Evolutionary conservation across 257 asterid genomes (phyloP).

Genomic region (Jaltomata sinuosa): DNA sequence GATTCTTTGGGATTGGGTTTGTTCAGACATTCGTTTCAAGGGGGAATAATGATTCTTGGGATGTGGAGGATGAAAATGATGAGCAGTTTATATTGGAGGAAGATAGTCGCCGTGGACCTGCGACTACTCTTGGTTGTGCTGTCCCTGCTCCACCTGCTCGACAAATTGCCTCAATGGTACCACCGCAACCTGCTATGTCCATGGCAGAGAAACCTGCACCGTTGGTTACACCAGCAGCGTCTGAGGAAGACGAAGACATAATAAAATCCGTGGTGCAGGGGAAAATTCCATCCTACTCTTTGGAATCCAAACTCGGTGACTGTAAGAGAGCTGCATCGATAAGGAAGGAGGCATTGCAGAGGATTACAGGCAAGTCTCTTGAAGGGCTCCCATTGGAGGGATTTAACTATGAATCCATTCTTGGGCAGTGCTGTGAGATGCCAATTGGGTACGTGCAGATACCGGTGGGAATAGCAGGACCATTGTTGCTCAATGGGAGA

Average conservation of each 20-base stretch:
- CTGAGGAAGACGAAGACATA: conserved; percentile 37
- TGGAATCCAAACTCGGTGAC: conserved; percentile 47
- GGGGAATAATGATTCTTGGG: neutral
- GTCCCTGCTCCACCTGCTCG: conserved; percentile 4
- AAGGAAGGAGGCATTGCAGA: conserved; percentile 39
- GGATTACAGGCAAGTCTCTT: conserved; percentile 38
- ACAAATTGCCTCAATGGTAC: neutral
- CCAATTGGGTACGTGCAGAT: conserved; percentile 50
- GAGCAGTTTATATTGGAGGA: conserved; percentile 8
- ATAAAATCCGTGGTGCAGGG: conserved; percentile 30
- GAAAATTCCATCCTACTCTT: conserved; percentile 30
- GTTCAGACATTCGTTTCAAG: neutral
- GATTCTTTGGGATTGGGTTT: conserved; percentile 5
- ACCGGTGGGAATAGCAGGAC: conserved; percentile 58
- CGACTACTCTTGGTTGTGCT: conserved; percentile 22
- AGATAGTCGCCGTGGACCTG: conserved; percentile 19
- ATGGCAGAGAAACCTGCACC: conserved; percentile 11
- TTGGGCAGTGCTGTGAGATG: conserved; percentile 66
- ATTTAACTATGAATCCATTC: conserved; percentile 37
- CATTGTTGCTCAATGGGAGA: conserved; percentile 42
- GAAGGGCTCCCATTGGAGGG: conserved; percentile 50
- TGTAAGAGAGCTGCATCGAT: conserved; percentile 37
- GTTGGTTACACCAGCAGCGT: conserved; percentile 4
- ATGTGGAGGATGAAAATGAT: neutral
- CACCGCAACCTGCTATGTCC: conserved; percentile 11